A percentile compares a stretch with the other conserved stretches of the same genome.
Evolutionary conservation across 805 yeast species (phyloP).

Genomic region (Barnettozyma sucrosica): DNA sequence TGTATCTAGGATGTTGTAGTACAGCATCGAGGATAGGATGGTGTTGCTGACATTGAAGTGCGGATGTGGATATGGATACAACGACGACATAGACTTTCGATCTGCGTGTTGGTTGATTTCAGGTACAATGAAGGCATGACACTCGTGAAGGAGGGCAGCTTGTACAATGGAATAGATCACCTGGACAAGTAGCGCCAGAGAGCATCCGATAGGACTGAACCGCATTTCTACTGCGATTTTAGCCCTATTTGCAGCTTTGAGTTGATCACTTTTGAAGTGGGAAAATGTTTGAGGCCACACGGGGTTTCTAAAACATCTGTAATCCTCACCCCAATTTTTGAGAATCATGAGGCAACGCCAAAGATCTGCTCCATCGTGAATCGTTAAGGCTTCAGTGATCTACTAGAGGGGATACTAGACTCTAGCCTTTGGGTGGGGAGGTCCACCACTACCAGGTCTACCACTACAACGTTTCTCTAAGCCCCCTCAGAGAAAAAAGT

Average conservation of each 20-base stretch:
- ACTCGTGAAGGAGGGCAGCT: slow-evolving; percentile 5
- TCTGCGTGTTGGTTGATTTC: too few species aligned
- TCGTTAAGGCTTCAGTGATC: too few species aligned
- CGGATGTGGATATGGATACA: background rate
- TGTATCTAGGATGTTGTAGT: slow-evolving; percentile 5
- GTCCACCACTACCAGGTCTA: too few species aligned
- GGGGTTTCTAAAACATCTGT: background rate
- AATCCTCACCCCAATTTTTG: background rate
- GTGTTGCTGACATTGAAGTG: background rate
- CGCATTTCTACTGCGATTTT: background rate
- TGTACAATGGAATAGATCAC: background rate
- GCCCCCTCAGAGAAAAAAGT: too few species aligned
- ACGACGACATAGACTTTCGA: background rate
- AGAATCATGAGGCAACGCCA: background rate
- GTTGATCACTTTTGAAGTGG: background rate
- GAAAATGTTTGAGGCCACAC: background rate
- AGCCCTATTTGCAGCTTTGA: background rate
- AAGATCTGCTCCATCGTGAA: too few species aligned
- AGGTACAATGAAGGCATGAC: slow-evolving; percentile 1
- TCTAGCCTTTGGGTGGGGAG: too few species aligned
- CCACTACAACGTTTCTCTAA: too few species aligned
- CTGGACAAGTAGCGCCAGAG: background rate
- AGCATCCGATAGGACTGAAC: background rate
- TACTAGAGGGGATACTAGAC: too few species aligned
- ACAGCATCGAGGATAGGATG: slow-evolving; percentile 1